These are phyloP conservation scores for Backusella liffmaniae DNA, from an alignment of 192 early-diverging fungal genomes.

Conservation along the genomic window DNA sequence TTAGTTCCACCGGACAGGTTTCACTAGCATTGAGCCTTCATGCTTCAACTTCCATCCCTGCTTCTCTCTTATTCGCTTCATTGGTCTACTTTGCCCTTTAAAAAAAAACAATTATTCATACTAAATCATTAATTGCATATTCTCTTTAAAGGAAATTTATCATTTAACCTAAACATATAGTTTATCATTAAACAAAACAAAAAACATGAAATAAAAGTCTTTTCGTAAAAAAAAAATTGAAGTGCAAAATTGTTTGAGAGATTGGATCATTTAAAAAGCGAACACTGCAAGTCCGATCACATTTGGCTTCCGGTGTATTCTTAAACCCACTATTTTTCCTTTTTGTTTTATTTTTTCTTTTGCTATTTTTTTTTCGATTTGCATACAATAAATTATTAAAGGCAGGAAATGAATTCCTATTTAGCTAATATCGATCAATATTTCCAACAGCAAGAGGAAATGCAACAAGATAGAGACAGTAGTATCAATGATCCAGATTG, in stretches of 20 bases:
- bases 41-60: neutral
- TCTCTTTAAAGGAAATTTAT: neutral
- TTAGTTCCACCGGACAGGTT: neutral
- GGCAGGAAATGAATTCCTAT: slow-evolving; percentile 18
- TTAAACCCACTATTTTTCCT: neutral
- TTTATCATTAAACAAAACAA: neutral
- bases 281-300: neutral
- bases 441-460: slow-evolving; percentile 10
- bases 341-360: slow-evolving; percentile 6
- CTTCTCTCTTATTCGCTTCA: neutral
- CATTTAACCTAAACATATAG: neutral
- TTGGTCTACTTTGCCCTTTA: neutral
- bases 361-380: neutral
- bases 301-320: neutral
- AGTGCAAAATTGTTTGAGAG: neutral
- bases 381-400: neutral
- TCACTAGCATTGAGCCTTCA: neutral
- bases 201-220: neutral
- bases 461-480: neutral
- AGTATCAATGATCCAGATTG: neutral
- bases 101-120: neutral
- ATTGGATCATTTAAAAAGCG: neutral
- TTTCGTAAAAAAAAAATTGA: neutral
- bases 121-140: neutral
- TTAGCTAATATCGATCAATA: slow-evolving; percentile 25